Percentiles rank a stretch among this genome's conserved stretches.
phyloP scores from a whole-genome alignment of 179 eudicot genomes.

The Silene vulgaris region DNA sequence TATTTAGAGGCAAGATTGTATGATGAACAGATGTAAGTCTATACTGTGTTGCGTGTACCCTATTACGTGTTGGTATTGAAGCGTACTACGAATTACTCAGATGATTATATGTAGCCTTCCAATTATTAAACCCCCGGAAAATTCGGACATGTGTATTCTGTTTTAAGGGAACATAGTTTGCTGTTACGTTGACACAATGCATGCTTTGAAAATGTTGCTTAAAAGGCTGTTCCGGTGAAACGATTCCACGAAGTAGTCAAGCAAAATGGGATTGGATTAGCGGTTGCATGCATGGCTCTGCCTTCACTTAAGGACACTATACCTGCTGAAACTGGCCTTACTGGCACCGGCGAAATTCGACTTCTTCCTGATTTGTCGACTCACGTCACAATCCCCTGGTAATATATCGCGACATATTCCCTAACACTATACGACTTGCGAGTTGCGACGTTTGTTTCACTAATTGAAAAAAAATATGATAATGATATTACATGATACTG shows the following conservation, averaged over 20 bases:
- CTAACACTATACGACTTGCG: too few species aligned
- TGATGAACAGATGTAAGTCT: too few species aligned
- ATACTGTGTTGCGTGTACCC: too few species aligned
- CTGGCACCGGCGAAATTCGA: constrained; percentile 82
- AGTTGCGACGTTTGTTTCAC: too few species aligned
- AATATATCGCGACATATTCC: constrained; percentile 1
- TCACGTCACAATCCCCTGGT: constrained; percentile 73
- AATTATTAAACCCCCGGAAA: too few species aligned
- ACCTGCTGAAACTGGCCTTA: constrained; percentile 63
- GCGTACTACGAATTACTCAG: too few species aligned
- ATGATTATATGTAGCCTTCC: too few species aligned
- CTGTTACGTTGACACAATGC: neutral
- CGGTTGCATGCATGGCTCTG: constrained; percentile 79
- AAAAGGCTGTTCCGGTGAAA: constrained; percentile 56
- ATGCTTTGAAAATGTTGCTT: neutral
- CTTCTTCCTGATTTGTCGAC: constrained; percentile 84
- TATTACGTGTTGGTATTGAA: too few species aligned
- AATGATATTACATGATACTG: too few species aligned
- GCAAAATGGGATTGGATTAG: constrained; percentile 77
- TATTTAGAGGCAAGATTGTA: too few species aligned
- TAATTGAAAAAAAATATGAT: too few species aligned
- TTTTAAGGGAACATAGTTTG: neutral
- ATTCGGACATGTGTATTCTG: too few species aligned
- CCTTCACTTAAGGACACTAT: constrained; percentile 62
- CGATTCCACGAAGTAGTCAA: constrained; percentile 58